phyloP scores from a whole-genome alignment of 768 basidiomycete genomes.

The Suillus fuscotomentosus region DNA sequence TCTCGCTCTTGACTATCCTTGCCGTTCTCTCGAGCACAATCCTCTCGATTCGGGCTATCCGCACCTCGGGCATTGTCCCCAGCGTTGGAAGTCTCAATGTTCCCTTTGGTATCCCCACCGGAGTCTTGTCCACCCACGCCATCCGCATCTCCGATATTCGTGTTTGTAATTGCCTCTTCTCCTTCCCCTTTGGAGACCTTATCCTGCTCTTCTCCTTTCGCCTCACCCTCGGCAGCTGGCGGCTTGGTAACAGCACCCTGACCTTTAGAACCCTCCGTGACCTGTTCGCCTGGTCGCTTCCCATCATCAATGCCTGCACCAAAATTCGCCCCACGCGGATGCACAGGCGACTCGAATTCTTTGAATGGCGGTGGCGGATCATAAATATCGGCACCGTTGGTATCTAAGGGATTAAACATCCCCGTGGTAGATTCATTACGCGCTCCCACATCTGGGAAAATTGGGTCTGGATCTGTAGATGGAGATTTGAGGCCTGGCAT shows the following conservation, averaged over 20 bases:
- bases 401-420: slow-evolving; percentile 9
- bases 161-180: neutral
- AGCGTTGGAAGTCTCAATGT: neutral
- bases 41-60: neutral
- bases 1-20: neutral
- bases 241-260: neutral
- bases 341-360: slow-evolving; percentile 1
- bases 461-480: neutral
- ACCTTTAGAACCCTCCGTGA: neutral
- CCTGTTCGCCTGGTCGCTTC: neutral
- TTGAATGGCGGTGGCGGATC: slow-evolving; percentile 10
- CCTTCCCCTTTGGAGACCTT: no score
- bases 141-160: neutral
- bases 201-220: neutral
- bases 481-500: slow-evolving; percentile 3
- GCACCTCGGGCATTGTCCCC: neutral
- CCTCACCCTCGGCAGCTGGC: neutral
- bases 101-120: neutral
- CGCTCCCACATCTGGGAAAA: neutral
- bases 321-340: neutral
- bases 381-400: neutral
- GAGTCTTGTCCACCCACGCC: no score
- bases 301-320: neutral
- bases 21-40: neutral
- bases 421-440: slow-evolving; percentile 1